Base-by-base conservation (phyloP, 1,284 basidiomycete species). In the Coniferiporia weirii region DNA sequence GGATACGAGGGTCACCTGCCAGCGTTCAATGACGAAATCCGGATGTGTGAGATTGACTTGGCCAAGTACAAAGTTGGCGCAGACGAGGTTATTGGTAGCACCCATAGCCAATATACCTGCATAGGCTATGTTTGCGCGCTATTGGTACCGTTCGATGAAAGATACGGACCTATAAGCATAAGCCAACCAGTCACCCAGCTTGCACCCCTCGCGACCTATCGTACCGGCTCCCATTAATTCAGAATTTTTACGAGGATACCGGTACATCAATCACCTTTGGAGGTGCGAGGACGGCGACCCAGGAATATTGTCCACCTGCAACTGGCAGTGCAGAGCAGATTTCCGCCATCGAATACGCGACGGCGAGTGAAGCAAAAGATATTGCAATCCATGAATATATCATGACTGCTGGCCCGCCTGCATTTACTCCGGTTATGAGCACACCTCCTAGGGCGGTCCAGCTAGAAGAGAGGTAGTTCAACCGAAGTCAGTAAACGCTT, bases 361-460 rank as follows among this genome's bases (percentile, higher is more conserved):
- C 60, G 40, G 56, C 51, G 12, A 61, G 55, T 15, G 56, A 43
- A 1, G 57, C 40, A 19, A 61, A 12, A 1, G 51, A 61, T 6
- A 61, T 61, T 9, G 40, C 60, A 22, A 61, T 48, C 60, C 60
- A 61, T 9, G 60, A 61, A 34, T 58, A 61, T 6, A 61, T 61
- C 60, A 61, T 61, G 17, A 61, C 60, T 4, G 60, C 56, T n/a
- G 56, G 60, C 49, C 60, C 60, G 45, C 60, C 60, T 36, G 60
- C 60, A 36, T 46, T 49, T 45, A 61, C 57, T n/a, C 60, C 60
- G 27, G 60, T 58, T 32, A 61, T 61, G 27, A 61, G 60, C 10
- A 61, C 60, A 5, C 60, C 60, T 32, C 56, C 60, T 4, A 61
- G 45, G 27, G 60, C 60, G 35, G 60, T 61, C 60, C 60, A 61